These are phyloP conservation scores for Agaricales sp. DNA, from an alignment of 1,284 basidiomycete species.

Conservation along the genomic window DNA sequence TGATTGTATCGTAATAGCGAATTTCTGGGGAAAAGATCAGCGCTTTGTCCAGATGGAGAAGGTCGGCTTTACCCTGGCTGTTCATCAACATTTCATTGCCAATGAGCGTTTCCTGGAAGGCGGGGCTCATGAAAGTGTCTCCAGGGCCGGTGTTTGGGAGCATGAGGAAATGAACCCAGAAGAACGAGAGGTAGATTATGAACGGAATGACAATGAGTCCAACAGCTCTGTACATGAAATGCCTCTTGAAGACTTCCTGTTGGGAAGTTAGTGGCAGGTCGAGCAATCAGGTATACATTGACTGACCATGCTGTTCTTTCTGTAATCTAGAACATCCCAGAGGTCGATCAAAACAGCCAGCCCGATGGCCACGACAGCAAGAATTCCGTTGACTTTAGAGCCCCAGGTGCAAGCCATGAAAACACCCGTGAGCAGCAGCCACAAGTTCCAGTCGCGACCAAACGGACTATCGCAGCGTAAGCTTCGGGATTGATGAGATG, in stretches of 20 bases:
- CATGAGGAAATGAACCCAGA: conserved; percentile 92
- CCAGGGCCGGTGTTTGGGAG: conserved; percentile 89
- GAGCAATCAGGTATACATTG: background rate
- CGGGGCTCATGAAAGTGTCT: conserved; percentile 95
- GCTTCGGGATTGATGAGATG: conserved; percentile 4
- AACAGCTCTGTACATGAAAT: conserved; percentile 80
- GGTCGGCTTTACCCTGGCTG: conserved; percentile 60
- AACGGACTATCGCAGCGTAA: conserved; percentile 56
- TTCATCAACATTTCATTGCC: conserved; percentile 90
- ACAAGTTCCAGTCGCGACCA: conserved; percentile 86
- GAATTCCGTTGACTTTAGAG: conserved; percentile 96
- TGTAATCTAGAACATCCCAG: conserved; percentile 90
- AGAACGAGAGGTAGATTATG: conserved; percentile 89
- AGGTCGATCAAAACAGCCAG: conserved; percentile 88
- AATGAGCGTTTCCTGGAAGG: conserved; percentile 92
- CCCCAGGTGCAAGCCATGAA: conserved; percentile 95
- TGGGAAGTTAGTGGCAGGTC: conserved; percentile 5
- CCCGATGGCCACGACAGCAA: conserved; percentile 87
- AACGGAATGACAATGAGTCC: conserved; percentile 88
- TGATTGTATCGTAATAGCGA: conserved; percentile 85
- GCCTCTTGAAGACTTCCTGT: conserved; percentile 83
- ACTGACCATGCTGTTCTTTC: conserved; percentile 75
- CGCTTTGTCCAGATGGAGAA: conserved; percentile 1
- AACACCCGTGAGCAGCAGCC: conserved; percentile 85
- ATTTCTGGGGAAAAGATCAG: conserved; percentile 51